A percentile compares a stretch with the other conserved stretches of the same genome.
Evolutionary conservation across 148 eudicot species (phyloP).

Genomic region (Rhododendron griersonianum): DNA sequence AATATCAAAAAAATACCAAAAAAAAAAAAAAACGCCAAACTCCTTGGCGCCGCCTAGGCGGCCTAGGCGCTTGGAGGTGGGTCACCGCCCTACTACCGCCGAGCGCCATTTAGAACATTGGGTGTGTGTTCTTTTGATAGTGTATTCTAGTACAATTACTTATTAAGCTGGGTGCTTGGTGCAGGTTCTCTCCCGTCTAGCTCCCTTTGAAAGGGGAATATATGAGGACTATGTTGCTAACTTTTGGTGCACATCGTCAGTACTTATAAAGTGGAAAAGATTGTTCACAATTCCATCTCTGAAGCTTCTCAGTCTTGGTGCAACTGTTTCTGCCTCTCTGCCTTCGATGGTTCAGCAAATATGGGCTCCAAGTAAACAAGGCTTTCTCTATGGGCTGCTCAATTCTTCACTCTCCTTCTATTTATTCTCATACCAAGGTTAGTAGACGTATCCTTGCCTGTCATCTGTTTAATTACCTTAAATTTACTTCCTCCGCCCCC

Average conservation of each 20-base stretch:
- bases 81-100: too few species aligned
- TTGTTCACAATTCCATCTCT: conserved; percentile 49
- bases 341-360: conserved; percentile 86
- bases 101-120: too few species aligned
- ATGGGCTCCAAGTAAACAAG: conserved; percentile 65
- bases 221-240: conserved; percentile 96
- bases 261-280: conserved; percentile 74
- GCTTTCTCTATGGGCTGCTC: conserved; percentile 68
- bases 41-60: too few species aligned
- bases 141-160: not conserved
- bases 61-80: too few species aligned
- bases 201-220: conserved; percentile 91
- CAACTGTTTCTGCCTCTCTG: conserved; percentile 63
- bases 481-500: not conserved
- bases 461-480: not conserved
- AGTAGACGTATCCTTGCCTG: not conserved
- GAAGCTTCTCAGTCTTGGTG: conserved; percentile 54
- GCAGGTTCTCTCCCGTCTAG: conserved; percentile 89
- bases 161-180: conserved; percentile 14
- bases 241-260: conserved; percentile 88
- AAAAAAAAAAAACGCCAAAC: too few species aligned
- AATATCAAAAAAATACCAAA: too few species aligned
- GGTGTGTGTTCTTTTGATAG: conserved; percentile 5
- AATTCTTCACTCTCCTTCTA: conserved; percentile 83
- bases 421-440: conserved; percentile 92